Evolutionary conservation across 495 filamentous ascomycete genomes (phyloP).

Genomic region (Achaetomiella virescens): DNA sequence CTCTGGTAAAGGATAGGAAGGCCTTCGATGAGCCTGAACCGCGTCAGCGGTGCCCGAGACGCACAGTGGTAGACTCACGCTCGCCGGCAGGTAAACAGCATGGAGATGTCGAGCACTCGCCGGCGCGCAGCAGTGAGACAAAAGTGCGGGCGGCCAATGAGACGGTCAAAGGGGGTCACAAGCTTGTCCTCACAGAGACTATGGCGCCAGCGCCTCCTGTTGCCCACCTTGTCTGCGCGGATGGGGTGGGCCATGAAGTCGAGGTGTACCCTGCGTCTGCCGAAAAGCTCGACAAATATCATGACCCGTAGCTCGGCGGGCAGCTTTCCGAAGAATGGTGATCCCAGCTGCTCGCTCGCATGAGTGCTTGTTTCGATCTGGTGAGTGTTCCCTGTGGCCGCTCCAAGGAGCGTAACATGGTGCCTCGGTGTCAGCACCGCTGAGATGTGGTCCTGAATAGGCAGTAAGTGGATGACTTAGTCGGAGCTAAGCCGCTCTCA

Average conservation of each 20-base stretch:
- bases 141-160: slow-evolving; percentile 2
- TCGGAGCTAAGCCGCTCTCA: no score
- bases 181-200: slow-evolving; percentile 6
- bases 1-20: slow-evolving; percentile 11
- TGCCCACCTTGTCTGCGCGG: slow-evolving; percentile 14
- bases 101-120: slow-evolving; percentile 4
- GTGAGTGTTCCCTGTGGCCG: no score
- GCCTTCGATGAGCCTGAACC: slow-evolving; percentile 7
- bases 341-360: slow-evolving; percentile 2
- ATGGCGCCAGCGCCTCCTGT: slow-evolving; percentile 10
- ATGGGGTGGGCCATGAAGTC: slow-evolving; percentile 12
- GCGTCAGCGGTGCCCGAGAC: background rate
- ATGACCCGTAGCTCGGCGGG: slow-evolving; percentile 11
- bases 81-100: slow-evolving; percentile 13
- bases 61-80: slow-evolving; percentile 3
- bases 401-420: no score
- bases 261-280: slow-evolving; percentile 8
- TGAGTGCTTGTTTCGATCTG: no score
- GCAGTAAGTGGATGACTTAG: no score
- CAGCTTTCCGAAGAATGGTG: slow-evolving; percentile 12
- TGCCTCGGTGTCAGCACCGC: no score
- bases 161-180: background rate
- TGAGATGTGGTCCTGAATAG: no score
- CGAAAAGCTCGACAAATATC: slow-evolving; percentile 12
- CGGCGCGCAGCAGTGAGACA: slow-evolving; percentile 7